Conservation (phyloP, 345 rosid species). For the Physaria fendleri region DNA sequence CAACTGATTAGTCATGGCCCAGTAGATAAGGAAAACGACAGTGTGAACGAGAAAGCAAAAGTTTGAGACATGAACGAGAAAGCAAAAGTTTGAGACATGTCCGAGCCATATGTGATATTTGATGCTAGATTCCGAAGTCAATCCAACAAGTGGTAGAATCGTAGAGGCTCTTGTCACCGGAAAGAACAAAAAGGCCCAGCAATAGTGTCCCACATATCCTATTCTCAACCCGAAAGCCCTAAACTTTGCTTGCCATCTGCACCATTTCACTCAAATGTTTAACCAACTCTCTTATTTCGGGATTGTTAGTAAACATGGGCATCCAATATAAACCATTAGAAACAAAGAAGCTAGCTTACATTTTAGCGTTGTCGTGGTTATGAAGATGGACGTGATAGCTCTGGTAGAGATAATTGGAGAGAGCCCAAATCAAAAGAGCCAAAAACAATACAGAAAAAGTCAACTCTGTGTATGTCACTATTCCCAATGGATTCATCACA, state of each 20-base stretch:
- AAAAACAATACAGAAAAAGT: slow-evolving; percentile 46
- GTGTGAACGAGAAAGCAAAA: slow-evolving; percentile 38
- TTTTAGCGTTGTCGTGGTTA: slow-evolving; percentile 22
- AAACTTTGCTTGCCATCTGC: slow-evolving; percentile 55
- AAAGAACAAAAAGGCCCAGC: slow-evolving; percentile 70
- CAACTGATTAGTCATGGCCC: slow-evolving; percentile 46
- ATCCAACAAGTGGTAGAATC: slow-evolving; percentile 47
- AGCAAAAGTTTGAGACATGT: slow-evolving; percentile 42
- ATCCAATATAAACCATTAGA: too few species aligned
- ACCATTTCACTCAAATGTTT: background rate
- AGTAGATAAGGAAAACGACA: slow-evolving; percentile 44
- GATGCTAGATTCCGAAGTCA: slow-evolving; percentile 61
- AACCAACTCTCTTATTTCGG: background rate
- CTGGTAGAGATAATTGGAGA: slow-evolving; percentile 36
- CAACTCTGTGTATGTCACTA: slow-evolving; percentile 44
- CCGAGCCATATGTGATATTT: slow-evolving; percentile 76
- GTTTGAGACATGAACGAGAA: slow-evolving; percentile 59
- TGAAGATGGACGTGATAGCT: slow-evolving; percentile 33
- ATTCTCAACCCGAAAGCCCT: slow-evolving; percentile 44
- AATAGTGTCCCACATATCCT: slow-evolving; percentile 51
- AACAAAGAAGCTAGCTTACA: slow-evolving; percentile 17
- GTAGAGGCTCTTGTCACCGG: slow-evolving; percentile 64
- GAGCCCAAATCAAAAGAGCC: slow-evolving; percentile 37
- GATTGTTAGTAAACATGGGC: too few species aligned
- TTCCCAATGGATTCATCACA: slow-evolving; percentile 60